These are phyloP conservation scores for Kazachstania bromeliacearum DNA, from an alignment of 805 yeast genomes.

Conservation along the genomic window DNA sequence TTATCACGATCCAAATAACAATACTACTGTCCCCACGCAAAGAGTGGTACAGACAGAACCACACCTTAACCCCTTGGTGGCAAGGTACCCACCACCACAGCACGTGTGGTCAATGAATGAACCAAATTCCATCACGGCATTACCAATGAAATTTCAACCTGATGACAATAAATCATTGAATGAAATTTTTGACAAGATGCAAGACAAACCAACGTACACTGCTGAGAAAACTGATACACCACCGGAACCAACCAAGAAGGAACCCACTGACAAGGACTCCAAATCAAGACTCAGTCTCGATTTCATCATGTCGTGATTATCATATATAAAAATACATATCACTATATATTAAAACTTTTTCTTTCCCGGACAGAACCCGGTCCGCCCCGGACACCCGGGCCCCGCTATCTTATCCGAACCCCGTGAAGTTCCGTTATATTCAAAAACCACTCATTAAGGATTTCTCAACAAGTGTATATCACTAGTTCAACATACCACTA, in stretches of 20 bases:
- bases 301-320: slow-evolving; percentile 4
- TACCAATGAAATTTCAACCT: slow-evolving; percentile 1
- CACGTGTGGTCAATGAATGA: not conserved
- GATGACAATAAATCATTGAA: not conserved
- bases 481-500: no score
- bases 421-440: no score
- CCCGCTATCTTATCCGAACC: no score
- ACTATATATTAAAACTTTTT: no score
- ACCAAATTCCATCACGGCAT: slow-evolving; percentile 4
- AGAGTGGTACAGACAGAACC: no score
- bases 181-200: not conserved
- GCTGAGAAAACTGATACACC: not conserved
- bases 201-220: not conserved
- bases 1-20: not conserved
- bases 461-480: no score
- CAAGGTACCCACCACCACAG: not conserved
- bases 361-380: no score
- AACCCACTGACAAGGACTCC: not conserved
- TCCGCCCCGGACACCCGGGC: no score
- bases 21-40: no score
- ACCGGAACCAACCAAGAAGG: not conserved
- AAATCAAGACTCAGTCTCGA: slow-evolving; percentile 4
- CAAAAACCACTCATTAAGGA: no score
- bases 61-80: no score
- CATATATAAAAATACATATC: not conserved